A percentile compares a stretch with the other conserved stretches of the same genome.
These are phyloP conservation scores for Ustilago xerochloae DNA, from an alignment of 1,284 basidiomycete genomes.

Conservation along the genomic window DNA sequence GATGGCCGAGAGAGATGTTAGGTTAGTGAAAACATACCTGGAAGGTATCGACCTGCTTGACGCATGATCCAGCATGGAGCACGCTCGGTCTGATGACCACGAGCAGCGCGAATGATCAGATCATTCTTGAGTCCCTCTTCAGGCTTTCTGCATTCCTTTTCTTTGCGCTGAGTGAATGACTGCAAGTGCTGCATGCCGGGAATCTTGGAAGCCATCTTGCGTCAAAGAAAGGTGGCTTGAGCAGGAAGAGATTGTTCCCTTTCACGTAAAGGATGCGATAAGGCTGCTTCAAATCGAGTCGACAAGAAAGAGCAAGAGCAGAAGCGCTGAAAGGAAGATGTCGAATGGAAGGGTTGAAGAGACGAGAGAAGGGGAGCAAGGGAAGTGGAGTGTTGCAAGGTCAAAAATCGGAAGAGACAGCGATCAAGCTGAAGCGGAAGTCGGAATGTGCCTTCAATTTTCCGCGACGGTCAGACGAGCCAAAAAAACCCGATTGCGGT, in stretches of 20 bases:
- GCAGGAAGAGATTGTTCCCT: not conserved
- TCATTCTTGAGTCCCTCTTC: constrained; percentile 79
- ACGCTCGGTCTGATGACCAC: constrained; percentile 85
- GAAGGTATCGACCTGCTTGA: constrained; percentile 94
- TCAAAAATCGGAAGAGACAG: too few species aligned
- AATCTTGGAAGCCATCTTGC: constrained; percentile 51
- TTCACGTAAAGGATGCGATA: too few species aligned
- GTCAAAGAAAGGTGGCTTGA: not conserved
- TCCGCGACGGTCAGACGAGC: not conserved
- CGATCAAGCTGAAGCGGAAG: not conserved
- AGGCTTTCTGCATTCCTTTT: constrained; percentile 48
- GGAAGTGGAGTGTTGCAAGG: too few species aligned
- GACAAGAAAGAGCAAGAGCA: not conserved
- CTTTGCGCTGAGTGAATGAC: constrained; percentile 53
- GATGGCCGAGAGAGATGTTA: not conserved
- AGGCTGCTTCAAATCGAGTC: too few species aligned
- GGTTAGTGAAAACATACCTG: constrained; percentile 73
- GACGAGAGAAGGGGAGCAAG: too few species aligned
- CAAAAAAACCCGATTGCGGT: too few species aligned
- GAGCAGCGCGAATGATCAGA: constrained; percentile 85
- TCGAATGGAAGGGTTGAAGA: too few species aligned
- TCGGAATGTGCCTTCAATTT: not conserved
- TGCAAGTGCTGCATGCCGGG: constrained; percentile 57
- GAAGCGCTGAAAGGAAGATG: not conserved
- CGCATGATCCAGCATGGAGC: constrained; percentile 99